Evolutionary conservation across 805 yeast species (phyloP).

Genomic region (Candida succiphila): DNA sequence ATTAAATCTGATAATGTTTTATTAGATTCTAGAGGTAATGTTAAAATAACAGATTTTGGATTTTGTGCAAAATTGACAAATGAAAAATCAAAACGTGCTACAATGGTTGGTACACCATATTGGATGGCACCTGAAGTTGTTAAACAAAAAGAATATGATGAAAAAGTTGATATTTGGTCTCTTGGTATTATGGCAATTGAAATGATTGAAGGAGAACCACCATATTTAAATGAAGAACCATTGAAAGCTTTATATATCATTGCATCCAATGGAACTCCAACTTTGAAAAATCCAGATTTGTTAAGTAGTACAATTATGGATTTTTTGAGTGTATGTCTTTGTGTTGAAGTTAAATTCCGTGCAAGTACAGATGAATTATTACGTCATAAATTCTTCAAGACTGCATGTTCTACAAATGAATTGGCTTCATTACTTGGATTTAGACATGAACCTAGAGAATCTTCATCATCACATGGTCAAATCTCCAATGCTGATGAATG

Average conservation of each 20-base stretch:
- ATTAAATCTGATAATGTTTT: constrained; percentile 94
- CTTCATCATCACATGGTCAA: no score
- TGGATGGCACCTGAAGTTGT: constrained; percentile 99
- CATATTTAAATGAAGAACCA: constrained; percentile 93
- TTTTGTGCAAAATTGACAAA: constrained; percentile 93
- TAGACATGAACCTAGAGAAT: constrained; percentile 7
- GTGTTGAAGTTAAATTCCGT: constrained; percentile 88
- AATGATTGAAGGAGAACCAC: constrained; percentile 99
- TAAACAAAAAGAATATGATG: constrained; percentile 88
- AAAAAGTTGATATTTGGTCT: constrained; percentile 97
- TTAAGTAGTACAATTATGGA: constrained; percentile 71
- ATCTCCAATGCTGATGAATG: no score
- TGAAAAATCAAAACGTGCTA: constrained; percentile 77
- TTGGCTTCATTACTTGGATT: constrained; percentile 45
- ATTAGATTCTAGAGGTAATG: constrained; percentile 71
- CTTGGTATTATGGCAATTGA: constrained; percentile 97
- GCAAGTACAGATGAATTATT: constrained; percentile 86
- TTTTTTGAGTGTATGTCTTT: constrained; percentile 81
- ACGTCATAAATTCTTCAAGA: constrained; percentile 60
- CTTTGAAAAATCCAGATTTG: constrained; percentile 70
- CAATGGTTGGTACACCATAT: constrained; percentile 99
- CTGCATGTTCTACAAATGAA: constrained; percentile 51
- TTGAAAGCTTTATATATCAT: constrained; percentile 86
- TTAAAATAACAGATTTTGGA: constrained; percentile 90
- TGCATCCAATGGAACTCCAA: constrained; percentile 96